A percentile compares a stretch with the other conserved stretches of the same genome.
Conservation (phyloP, 176 grass and related monocot genomes). For the Ensete ventricosum region DNA sequence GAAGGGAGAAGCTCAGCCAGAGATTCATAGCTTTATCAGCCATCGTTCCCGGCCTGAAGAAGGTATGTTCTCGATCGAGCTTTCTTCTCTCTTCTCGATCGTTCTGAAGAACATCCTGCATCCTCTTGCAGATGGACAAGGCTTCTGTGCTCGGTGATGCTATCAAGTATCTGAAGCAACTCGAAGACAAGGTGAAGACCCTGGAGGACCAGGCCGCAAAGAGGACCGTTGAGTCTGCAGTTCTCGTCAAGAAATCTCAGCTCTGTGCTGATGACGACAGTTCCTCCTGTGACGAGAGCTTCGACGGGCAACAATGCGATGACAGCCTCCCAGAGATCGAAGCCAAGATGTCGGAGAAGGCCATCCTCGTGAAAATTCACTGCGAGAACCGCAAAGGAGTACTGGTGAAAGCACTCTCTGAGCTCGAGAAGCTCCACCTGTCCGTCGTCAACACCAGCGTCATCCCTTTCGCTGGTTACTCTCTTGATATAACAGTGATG, state of each 20-base stretch:
- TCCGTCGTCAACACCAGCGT: not conserved
- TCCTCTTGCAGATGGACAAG: slow-evolving; percentile 14
- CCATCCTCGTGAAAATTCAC: slow-evolving; percentile 13
- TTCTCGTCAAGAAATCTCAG: slow-evolving; percentile 19
- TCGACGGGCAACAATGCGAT: not conserved
- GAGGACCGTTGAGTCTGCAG: slow-evolving; percentile 16
- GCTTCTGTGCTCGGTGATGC: slow-evolving; percentile 22
- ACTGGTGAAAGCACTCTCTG: slow-evolving; percentile 8
- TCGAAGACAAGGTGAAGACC: slow-evolving; percentile 10
- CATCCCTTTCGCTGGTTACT: slow-evolving; percentile 11
- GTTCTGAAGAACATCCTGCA: not conserved
- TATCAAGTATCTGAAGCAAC: slow-evolving; percentile 11
- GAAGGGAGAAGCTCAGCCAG: slow-evolving; percentile 24
- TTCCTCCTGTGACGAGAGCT: slow-evolving; percentile 13
- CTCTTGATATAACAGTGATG: slow-evolving; percentile 20
- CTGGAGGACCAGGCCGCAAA: slow-evolving; percentile 12
- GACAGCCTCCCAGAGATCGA: slow-evolving; percentile 11
- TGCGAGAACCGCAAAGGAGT: slow-evolving; percentile 18
- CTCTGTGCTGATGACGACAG: slow-evolving; percentile 9
- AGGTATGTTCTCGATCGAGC: not conserved
- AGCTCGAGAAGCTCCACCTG: slow-evolving; percentile 17
- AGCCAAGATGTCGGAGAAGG: slow-evolving; percentile 13
- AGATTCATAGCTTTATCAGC: slow-evolving; percentile 20
- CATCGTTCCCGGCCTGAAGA: slow-evolving; percentile 15
- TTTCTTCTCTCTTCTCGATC: not conserved